Conservation (phyloP, 2,329 filamentous ascomycete species). For the Scolecobasidium constrictum region DNA sequence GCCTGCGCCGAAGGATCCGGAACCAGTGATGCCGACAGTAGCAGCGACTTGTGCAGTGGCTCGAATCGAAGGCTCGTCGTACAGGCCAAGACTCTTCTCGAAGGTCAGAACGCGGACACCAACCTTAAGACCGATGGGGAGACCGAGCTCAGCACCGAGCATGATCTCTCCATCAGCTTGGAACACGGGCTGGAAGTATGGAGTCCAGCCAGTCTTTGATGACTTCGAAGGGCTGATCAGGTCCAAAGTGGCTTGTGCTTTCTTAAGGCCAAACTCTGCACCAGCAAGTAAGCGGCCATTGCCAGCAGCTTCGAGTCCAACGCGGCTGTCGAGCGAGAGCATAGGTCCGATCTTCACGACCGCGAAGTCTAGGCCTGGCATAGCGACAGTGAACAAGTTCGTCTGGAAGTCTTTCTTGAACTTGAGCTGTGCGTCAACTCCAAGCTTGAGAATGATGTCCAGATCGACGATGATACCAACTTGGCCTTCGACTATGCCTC, state of each 20-base stretch:
- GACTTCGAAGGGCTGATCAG: background rate
- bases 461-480: background rate
- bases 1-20: background rate
- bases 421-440: background rate
- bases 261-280: background rate
- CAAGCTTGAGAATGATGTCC: background rate
- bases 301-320: background rate
- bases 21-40: background rate
- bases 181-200: background rate
- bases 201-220: background rate
- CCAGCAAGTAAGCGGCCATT: background rate
- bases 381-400: background rate
- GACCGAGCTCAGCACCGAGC: background rate
- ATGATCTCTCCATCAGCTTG: background rate
- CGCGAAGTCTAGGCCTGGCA: background rate
- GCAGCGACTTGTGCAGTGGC: background rate
- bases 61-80: background rate
- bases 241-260: background rate
- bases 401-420: background rate
- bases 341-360: background rate
- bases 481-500: background rate
- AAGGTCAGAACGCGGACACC: background rate
- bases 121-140: background rate
- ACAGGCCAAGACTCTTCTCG: background rate
- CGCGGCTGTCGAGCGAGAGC: background rate